Percentiles rank a stretch among this genome's conserved stretches.
Conservation (phyloP, 75 land plant genomes). For the Sequoia sempervirens region DNA sequence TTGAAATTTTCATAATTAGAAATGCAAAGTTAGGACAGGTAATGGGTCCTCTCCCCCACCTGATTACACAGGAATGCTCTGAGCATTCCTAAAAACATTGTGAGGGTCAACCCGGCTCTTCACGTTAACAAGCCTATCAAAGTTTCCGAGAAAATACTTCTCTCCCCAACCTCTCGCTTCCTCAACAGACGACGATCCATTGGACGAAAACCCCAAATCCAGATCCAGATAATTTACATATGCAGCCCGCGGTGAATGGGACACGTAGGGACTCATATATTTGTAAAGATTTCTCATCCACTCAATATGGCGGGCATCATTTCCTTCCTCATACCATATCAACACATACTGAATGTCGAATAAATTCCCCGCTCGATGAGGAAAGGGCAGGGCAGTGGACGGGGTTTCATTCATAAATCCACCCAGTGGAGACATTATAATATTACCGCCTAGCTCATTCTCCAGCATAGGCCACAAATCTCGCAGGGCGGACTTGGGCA, state of each 20-base stretch:
- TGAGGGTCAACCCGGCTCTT: slow-evolving; percentile 12
- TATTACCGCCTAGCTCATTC: neutral
- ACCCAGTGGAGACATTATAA: slow-evolving; percentile 12
- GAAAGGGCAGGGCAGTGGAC: neutral
- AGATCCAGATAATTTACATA: slow-evolving; percentile 18
- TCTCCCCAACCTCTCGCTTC: slow-evolving; percentile 11
- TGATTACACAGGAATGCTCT: slow-evolving; percentile 14
- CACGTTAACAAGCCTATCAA: slow-evolving; percentile 8
- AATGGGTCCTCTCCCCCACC: too few relatives aligned
- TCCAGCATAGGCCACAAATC: neutral
- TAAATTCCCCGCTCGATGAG: neutral
- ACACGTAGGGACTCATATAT: slow-evolving; percentile 20
- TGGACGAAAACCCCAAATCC: slow-evolving; percentile 1
- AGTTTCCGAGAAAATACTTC: slow-evolving; percentile 13
- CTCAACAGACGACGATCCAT: neutral
- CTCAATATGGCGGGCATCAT: neutral
- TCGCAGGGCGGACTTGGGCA: neutral
- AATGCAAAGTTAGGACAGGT: too few relatives aligned
- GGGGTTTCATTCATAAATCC: slow-evolving; percentile 5
- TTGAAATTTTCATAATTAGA: too few relatives aligned
- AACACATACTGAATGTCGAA: slow-evolving; percentile 9
- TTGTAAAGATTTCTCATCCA: slow-evolving; percentile 15
- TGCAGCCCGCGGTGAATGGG: slow-evolving; percentile 6
- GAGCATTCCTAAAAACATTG: slow-evolving; percentile 11
- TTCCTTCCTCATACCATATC: neutral